phyloP scores from a whole-genome alignment of 257 asterid species.

The Scutellaria minor region DNA sequence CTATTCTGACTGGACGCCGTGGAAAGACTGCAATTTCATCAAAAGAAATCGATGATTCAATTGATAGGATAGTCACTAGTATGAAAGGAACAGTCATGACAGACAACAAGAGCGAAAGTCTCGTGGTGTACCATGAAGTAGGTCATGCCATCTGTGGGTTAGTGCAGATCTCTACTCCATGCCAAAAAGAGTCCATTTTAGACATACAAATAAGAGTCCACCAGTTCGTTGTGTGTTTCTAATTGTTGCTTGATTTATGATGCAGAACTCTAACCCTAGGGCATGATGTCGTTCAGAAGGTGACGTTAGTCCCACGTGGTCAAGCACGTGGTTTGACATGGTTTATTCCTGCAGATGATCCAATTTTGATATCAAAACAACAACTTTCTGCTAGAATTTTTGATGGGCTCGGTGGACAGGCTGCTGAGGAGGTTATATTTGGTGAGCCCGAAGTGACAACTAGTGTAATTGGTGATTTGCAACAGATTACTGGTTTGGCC shows the following conservation, averaged over 20 bases:
- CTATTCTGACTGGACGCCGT: constrained; percentile 87
- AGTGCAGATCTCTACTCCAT: constrained; percentile 32
- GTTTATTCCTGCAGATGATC: constrained; percentile 95
- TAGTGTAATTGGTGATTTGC: constrained; percentile 92
- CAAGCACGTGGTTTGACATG: constrained; percentile 97
- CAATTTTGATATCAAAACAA: constrained; percentile 91
- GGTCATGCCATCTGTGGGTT: constrained; percentile 99
- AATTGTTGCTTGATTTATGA: constrained; percentile 21
- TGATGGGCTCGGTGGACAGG: constrained; percentile 97
- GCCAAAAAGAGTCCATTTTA: not conserved
- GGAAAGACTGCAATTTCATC: constrained; percentile 79
- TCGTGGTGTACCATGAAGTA: constrained; percentile 95
- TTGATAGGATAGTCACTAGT: constrained; percentile 94
- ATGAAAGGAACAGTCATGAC: constrained; percentile 99
- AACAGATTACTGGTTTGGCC: constrained; percentile 90
- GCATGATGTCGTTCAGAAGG: constrained; percentile 94
- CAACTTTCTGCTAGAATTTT: constrained; percentile 92
- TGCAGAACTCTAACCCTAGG: constrained; percentile 93
- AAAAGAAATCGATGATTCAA: constrained; percentile 91
- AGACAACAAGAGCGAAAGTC: constrained; percentile 97
- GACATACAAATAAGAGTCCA: too few species aligned
- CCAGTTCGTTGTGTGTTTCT: not conserved
- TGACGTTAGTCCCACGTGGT: constrained; percentile 90
- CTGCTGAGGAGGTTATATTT: too few species aligned
- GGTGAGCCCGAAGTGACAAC: constrained; percentile 92